Evolutionary conservation across 305 asterid species (phyloP), one percentile per base, ranked within the genome.

Genomic region (Fraxinus platypoda): DNA sequence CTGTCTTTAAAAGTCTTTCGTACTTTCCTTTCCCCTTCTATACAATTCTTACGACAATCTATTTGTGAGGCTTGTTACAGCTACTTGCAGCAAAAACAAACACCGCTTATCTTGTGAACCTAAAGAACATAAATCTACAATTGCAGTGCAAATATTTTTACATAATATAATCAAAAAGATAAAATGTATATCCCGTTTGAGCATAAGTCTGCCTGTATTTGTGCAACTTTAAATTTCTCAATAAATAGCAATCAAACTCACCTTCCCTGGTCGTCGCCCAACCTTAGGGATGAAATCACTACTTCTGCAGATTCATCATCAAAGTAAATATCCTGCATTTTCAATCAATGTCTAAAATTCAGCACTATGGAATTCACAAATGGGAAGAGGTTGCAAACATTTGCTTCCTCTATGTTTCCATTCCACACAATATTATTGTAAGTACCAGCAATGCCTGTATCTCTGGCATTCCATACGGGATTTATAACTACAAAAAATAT

Each of bases 201-300:
- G 71, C 9, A 62, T 8, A 62, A 21, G 71, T 8, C 30, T 62
- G 71, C 33, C 71, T 30, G 19, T 66, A 66, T 66, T 66, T 28
- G 21, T 12, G 75, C 75, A 30, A 30, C 41, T 30, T 70, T 23
- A 12, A 30, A 26, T 70, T 70, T 30, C 37, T 30, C 38, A 30
- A 70, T 12, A 70, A 70, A 52, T 34, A 19, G 13, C 54, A 81
- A 43, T 2, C 41, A 54, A 38, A 89, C 97, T 88, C 85, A 96
- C 99, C 99, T 94, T 79, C 98, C 98, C 83, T 94, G 98, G 86
- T 93, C 97, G 81, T 93, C 98, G 72, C 97, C 98, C 94, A 96
- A 85, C 91, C 99, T 88, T 75, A 96, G 87, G 78, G 99, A 94
- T 72, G 99, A 96, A 84, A 96, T 92, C 81, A 96, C 98, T n/a